These are phyloP conservation scores for Pseudozyma sp. DNA, from an alignment of 1,284 basidiomycete genomes.

Conservation along the genomic window DNA sequence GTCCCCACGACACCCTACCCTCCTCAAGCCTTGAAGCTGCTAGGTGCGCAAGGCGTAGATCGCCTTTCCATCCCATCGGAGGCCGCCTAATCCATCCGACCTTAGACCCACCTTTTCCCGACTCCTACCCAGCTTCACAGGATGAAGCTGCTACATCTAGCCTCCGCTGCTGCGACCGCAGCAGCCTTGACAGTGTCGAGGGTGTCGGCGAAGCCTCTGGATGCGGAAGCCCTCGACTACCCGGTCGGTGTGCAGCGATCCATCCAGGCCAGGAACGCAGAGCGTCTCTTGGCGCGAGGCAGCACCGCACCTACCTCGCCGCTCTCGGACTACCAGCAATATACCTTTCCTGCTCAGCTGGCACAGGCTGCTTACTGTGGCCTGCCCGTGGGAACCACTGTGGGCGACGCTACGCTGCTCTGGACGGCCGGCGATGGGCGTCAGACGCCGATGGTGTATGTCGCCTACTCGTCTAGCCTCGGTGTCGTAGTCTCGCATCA, in stretches of 20 bases:
- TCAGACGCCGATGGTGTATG: constrained; percentile 40
- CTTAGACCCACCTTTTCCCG: not conserved
- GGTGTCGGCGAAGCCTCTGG: constrained; percentile 19
- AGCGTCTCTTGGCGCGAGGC: constrained; percentile 21
- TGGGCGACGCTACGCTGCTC: constrained; percentile 53
- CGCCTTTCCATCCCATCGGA: not conserved
- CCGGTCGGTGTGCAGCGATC: constrained; percentile 26
- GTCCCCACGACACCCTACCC: not conserved
- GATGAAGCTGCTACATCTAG: constrained; percentile 20
- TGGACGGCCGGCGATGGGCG: constrained; percentile 54
- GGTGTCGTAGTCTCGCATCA: constrained; percentile 58
- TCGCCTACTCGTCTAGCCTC: constrained; percentile 49
- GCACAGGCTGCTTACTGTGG: constrained; percentile 52
- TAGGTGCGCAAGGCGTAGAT: constrained; percentile 5
- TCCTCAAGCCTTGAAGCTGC: too few relatives aligned
- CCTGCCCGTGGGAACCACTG: constrained; percentile 25
- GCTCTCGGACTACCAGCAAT: constrained; percentile 39
- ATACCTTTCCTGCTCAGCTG: constrained; percentile 46
- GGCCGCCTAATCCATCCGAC: not conserved
- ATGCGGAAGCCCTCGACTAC: constrained; percentile 7
- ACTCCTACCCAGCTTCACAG: not conserved
- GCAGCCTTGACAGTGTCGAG: constrained; percentile 19
- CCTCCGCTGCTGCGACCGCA: constrained; percentile 18
- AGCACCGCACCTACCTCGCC: constrained; percentile 32
- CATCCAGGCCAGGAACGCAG: constrained; percentile 12